Evolutionary conservation across 2,329 filamentous ascomycete species (phyloP), one percentile per base, ranked within the genome.

Genomic region (Fonsecaea multimorphosa): DNA sequence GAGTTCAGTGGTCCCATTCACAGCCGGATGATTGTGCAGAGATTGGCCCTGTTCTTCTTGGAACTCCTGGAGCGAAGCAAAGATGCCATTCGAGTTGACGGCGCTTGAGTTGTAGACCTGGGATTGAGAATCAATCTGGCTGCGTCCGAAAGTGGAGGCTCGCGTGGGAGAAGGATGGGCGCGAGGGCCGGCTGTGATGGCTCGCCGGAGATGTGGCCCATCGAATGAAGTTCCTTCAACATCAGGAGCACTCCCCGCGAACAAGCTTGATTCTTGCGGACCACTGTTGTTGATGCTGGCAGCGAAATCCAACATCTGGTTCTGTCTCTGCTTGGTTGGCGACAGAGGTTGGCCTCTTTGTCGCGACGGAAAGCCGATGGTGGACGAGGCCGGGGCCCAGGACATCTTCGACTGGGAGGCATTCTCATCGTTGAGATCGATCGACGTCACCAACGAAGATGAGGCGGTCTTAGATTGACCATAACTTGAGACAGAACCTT

Each of bases 231-330:
- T 44, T 7, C 65, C 67, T 24, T 70, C 68, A 11, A 68, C 57
- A 49, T 70, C 68, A 3, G 68, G 68, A 19, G 64, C 64, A 44
- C 68, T 70, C 14, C 66, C 68, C 12, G 60, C 66, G 44, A 70
- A 67, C 44, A 70, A 27, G 32, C 64, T 67, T 19, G 68, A 63
- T 22, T 61, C 53, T 19, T 58, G 59, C 27, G 34, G 8, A n/a
- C 22, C 36, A 22, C 52, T 53, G n/a, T 61, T 54, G 22, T 46
- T n/a, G 16, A 29, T 24, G 29, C 51, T 51, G 40, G 24, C 32
- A 24, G 38, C 22, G 36, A 55, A 63, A 29, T 55, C 63, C 55
- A 65, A n/a, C 7, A 63, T 59, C 16, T 63, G 65, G 36, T 61
- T 65, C 52, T 61, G 65, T 65, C 62, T 44, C 22, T 67, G 58